phyloP scores from a whole-genome alignment of 495 filamentous ascomycete species.

The Penicillium maclennaniae region DNA sequence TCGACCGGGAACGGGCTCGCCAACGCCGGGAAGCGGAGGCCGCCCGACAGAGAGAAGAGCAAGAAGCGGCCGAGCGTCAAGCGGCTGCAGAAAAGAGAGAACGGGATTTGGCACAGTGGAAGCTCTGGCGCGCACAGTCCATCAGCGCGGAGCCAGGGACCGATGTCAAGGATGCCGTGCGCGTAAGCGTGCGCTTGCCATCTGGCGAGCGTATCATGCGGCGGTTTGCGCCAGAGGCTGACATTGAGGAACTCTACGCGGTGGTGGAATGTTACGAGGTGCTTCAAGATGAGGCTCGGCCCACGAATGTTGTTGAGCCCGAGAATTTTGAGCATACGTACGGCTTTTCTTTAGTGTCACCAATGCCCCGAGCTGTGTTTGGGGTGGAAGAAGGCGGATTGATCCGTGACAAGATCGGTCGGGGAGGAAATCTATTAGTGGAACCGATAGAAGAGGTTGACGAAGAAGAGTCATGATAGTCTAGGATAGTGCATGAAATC shows the following conservation, averaged over 20 bases:
- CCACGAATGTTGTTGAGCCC: constrained; percentile 47
- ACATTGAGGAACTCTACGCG: constrained; percentile 87
- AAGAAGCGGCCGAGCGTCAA: constrained; percentile 58
- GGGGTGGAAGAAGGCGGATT: constrained; percentile 60
- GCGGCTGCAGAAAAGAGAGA: constrained; percentile 57
- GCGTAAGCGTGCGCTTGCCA: constrained; percentile 76
- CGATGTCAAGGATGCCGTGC: constrained; percentile 63
- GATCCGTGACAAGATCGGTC: constrained; percentile 68
- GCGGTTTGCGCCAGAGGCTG: constrained; percentile 59
- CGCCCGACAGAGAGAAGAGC: constrained; percentile 56
- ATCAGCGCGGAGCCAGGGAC: constrained; percentile 65
- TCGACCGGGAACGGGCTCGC: constrained; percentile 77
- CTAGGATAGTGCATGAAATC: background rate
- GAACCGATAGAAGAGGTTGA: constrained; percentile 62
- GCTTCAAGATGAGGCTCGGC: constrained; percentile 32
- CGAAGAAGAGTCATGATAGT: constrained; percentile 27
- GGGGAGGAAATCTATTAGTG: constrained; percentile 84
- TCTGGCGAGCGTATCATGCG: constrained; percentile 70
- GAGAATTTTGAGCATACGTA: constrained; percentile 73
- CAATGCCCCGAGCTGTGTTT: constrained; percentile 77
- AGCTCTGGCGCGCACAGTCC: constrained; percentile 67
- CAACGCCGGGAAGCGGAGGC: constrained; percentile 71
- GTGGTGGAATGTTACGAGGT: constrained; percentile 90
- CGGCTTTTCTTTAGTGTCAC: constrained; percentile 72
- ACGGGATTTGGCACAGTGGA: constrained; percentile 66